Evolutionary conservation across 345 rosid species (phyloP).

Genomic region (Dipteronia dyeriana): DNA sequence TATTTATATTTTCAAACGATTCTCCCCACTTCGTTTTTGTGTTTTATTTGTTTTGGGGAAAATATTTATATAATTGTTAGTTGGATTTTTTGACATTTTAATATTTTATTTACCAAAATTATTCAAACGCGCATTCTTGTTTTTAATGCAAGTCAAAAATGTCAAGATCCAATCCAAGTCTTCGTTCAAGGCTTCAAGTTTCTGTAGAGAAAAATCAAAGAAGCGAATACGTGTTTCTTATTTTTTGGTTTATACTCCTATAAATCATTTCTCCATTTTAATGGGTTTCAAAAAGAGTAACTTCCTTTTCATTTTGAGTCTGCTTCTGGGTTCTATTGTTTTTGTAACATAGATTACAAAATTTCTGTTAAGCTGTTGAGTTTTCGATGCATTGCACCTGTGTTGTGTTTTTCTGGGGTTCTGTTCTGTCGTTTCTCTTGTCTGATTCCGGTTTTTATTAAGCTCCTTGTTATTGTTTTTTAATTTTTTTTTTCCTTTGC

Average conservation of each 20-base stretch:
- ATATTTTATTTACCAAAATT: background rate
- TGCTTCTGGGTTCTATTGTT: background rate
- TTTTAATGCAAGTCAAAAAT: constrained; percentile 25
- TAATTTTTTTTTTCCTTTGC: no score
- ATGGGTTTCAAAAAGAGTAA: background rate
- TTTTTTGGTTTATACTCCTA: background rate
- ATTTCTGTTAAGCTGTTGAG: background rate
- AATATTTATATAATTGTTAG: background rate
- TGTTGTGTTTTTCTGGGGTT: background rate
- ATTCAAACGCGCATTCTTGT: constrained; percentile 10
- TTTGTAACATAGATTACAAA: background rate
- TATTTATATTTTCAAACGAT: background rate
- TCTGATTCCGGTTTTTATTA: constrained; percentile 10
- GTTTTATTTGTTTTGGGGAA: background rate
- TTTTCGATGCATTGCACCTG: background rate
- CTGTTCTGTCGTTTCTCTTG: background rate
- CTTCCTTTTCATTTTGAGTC: background rate
- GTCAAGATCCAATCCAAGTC: constrained; percentile 28
- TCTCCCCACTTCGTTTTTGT: background rate
- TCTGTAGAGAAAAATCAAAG: background rate
- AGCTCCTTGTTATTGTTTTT: background rate
- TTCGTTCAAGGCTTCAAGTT: constrained; percentile 24
- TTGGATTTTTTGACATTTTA: background rate
- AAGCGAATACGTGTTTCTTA: background rate
- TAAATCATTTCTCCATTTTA: background rate